These are phyloP conservation scores for Bauhinia variegata DNA, from an alignment of 306 rosid species.

Conservation along the genomic window DNA sequence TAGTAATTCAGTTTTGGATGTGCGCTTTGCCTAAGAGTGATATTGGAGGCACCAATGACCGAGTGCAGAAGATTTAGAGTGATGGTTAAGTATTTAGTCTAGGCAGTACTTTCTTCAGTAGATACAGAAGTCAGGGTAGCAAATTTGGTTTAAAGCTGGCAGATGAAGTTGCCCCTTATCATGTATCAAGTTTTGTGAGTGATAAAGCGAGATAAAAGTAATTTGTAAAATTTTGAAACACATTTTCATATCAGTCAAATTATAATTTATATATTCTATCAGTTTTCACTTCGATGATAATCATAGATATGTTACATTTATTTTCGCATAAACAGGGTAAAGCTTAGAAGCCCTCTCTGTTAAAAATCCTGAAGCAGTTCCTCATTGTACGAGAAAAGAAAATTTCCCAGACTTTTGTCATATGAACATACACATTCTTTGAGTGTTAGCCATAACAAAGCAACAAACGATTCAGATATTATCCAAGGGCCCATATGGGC, in stretches of 20 bases:
- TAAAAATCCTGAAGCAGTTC: no score
- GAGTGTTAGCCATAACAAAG: neutral
- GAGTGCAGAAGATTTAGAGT: neutral
- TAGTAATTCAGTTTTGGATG: no score
- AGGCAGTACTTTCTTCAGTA: conserved; percentile 6
- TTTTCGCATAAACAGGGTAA: neutral
- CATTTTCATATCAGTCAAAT: conserved; percentile 4
- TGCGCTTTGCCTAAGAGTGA: no score
- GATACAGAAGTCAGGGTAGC: conserved; percentile 5
- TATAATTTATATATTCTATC: conserved; percentile 1
- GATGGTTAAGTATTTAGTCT: neutral
- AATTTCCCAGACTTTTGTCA: no score
- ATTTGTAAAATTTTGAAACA: conserved; percentile 22
- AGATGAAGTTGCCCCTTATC: conserved; percentile 17
- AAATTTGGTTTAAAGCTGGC: conserved; percentile 17
- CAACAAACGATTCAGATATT: conserved; percentile 36
- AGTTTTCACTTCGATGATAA: conserved; percentile 6
- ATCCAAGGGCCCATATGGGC: conserved; percentile 57
- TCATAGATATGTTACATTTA: neutral
- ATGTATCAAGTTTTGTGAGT: conserved; percentile 5
- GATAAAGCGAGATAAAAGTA: conserved; percentile 14
- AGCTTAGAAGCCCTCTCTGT: no score
- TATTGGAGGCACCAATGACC: conserved; percentile 2
- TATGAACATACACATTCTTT: no score
- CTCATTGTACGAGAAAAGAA: no score